phyloP scores from a whole-genome alignment of 306 rosid genomes.

The Herpetospermum pedunculosum region DNA sequence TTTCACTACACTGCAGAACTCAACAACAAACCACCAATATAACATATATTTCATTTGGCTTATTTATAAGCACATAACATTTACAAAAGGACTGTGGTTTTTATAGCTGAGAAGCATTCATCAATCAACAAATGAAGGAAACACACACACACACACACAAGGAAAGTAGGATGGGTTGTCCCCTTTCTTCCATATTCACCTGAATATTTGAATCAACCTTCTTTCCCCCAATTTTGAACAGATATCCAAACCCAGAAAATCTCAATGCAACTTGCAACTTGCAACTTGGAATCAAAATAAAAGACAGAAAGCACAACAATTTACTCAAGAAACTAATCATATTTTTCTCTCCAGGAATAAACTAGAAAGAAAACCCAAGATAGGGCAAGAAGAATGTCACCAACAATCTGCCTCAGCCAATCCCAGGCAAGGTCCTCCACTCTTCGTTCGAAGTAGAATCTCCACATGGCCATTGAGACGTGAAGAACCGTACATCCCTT shows the following conservation, averaged over 20 bases:
- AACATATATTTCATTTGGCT: background rate
- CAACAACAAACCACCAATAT: background rate
- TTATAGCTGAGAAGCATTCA: background rate
- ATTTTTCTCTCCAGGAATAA: conserved; percentile 91
- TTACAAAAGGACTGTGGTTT: background rate
- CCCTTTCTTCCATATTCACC: background rate
- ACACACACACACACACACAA: background rate
- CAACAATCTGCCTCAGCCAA: conserved; percentile 83
- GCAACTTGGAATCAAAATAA: background rate
- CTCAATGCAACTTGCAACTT: background rate
- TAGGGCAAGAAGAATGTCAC: conserved; percentile 58
- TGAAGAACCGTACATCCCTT: conserved; percentile 66
- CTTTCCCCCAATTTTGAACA: background rate
- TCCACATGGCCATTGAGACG: conserved; percentile 74
- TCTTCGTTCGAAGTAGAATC: conserved; percentile 65
- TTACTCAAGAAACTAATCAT: conserved; percentile 27
- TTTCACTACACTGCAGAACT: background rate
- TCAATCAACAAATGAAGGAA: background rate
- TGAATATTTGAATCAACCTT: background rate
- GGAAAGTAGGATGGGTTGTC: background rate
- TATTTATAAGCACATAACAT: background rate
- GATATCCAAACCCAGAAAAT: background rate
- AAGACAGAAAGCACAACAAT: background rate
- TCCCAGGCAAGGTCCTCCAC: conserved; percentile 92
- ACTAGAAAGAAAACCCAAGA: conserved; percentile 85